phyloP scores from a whole-genome alignment of 805 yeast genomes.

The Candida maris region DNA sequence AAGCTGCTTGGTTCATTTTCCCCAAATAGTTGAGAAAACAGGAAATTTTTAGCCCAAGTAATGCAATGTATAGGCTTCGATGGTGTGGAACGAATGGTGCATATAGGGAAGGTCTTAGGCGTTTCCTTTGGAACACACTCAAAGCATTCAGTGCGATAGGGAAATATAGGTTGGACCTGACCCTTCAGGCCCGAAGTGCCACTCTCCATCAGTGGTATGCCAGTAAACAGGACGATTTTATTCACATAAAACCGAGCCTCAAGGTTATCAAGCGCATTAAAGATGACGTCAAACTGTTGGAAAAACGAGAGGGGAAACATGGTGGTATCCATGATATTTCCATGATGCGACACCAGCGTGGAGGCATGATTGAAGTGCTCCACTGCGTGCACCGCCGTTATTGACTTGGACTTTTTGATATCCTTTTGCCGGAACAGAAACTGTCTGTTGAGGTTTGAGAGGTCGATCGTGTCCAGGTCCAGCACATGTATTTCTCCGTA shows the following conservation, averaged over 20 bases:
- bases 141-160: conserved; percentile 83
- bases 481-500: conserved; percentile 86
- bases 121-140: conserved; percentile 86
- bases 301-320: conserved; percentile 77
- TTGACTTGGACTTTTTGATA: conserved; percentile 82
- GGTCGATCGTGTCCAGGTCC: conserved; percentile 93
- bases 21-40: conserved; percentile 77
- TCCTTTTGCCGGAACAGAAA: conserved; percentile 86
- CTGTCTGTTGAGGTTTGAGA: conserved; percentile 89
- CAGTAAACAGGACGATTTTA: conserved; percentile 67
- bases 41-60: conserved; percentile 94
- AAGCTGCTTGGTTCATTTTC: conserved; percentile 34
- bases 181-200: conserved; percentile 97
- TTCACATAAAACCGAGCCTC: conserved; percentile 92
- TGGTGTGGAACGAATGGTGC: conserved; percentile 96
- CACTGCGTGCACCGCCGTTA: conserved; percentile 83
- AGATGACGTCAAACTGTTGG: conserved; percentile 68
- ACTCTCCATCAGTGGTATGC: conserved; percentile 79
- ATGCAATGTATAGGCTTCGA: conserved; percentile 94
- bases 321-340: conserved; percentile 76
- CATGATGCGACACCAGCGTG: conserved; percentile 73
- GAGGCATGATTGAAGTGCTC: conserved; percentile 62
- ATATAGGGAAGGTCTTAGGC: conserved; percentile 90
- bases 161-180: conserved; percentile 87
- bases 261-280: conserved; percentile 90